phyloP scores from a whole-genome alignment of 345 rosid species.

The Brassica nigra region DNA sequence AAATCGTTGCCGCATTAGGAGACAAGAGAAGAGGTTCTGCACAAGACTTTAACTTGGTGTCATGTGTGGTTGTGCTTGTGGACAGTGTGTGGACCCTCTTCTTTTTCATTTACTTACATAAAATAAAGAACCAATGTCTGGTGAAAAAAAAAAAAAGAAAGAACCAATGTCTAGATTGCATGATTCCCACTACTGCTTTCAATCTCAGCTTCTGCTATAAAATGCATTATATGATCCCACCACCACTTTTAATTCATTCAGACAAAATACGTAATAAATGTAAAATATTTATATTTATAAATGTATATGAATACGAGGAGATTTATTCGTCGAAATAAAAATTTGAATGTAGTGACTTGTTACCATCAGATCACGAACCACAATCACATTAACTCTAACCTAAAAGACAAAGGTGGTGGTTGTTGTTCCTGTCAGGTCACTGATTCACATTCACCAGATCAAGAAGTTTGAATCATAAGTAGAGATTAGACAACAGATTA shows the following conservation, averaged over 20 bases:
- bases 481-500: constrained; percentile 21
- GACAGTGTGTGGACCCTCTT: constrained; percentile 42
- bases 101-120: not conserved
- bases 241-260: constrained; percentile 31
- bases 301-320: constrained; percentile 44
- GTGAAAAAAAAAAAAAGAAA: not conserved
- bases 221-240: constrained; percentile 37
- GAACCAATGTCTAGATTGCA: constrained; percentile 41
- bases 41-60: constrained; percentile 40
- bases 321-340: constrained; percentile 31
- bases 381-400: constrained; percentile 36
- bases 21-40: constrained; percentile 45
- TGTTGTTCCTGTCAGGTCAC: constrained; percentile 36
- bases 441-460: constrained; percentile 35
- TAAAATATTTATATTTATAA: constrained; percentile 7
- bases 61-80: constrained; percentile 45
- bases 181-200: constrained; percentile 43
- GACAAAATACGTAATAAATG: constrained; percentile 27
- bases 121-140: constrained; percentile 27
- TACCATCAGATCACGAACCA: constrained; percentile 38
- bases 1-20: constrained; percentile 44
- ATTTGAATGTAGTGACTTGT: constrained; percentile 38
- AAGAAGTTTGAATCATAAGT: constrained; percentile 21
- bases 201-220: constrained; percentile 27
- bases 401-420: constrained; percentile 29